Base-by-base conservation (phyloP, 306 rosid species). In the Quercus gilva region DNA sequence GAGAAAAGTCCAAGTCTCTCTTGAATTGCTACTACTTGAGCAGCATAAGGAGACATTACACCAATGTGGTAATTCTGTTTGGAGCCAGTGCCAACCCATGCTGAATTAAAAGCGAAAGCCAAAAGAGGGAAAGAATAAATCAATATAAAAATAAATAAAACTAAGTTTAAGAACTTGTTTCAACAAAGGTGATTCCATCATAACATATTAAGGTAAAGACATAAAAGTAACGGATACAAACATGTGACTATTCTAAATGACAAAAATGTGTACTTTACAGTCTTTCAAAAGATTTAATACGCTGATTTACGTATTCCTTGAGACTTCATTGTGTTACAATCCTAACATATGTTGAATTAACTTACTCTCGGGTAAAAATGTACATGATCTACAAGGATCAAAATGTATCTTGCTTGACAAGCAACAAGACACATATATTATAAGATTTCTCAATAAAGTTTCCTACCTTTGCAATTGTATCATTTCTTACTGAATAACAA, bases 1-100 rank as follows among this genome's bases (percentile, higher is more conserved):
- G n/a, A n/a, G n/a, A n/a, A n/a, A n/a, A n/a, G n/a, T n/a, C n/a
- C n/a, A n/a, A 93, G 74, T 68, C 78, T 79, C 19, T 85, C 92
- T 79, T 80, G 82, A 75, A 93, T 81, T 0, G 89, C 88, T 35
- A 53, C 84, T 33, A 91, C 97, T 86, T 93, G 98, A 31, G 93
- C 94, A 17, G 93, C 85, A 78, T 93, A 93, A 17, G 98, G 97
- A 57, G 98, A 93, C 28, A 93, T 86, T n/a, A 91, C 76, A 64
- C 98, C 98, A 31, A 93, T 28, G 52, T 85, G 77, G 19, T 91
- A 69, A 51, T 82, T 78, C 71, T 69, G 76, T 28, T 79, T 60
- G 21, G 85, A 84, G 43, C 49, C 49, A 41, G 11, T 9, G 49
- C 37, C 87, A 18, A 21, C 15, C 94, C 94, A 90, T 15, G 49